These are phyloP conservation scores for Annulohypoxylon bovei DNA, from an alignment of 495 filamentous ascomycete genomes.

Conservation along the genomic window DNA sequence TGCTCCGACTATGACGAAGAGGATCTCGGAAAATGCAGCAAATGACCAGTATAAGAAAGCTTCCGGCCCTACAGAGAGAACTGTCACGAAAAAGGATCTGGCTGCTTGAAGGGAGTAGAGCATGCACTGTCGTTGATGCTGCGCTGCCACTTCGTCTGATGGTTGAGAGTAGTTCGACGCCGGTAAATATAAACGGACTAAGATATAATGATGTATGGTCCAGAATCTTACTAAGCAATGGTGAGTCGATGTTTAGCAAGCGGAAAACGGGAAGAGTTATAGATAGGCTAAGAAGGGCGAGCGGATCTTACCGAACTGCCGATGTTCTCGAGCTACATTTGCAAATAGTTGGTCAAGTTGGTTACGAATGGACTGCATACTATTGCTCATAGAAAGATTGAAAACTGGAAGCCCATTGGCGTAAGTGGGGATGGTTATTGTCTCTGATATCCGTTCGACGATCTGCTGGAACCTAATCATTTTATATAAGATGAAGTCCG, in stretches of 20 bases:
- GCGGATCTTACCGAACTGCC: slow-evolving; percentile 37
- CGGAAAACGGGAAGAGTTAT: background rate
- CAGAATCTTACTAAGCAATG: slow-evolving; percentile 39
- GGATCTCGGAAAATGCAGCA: slow-evolving; percentile 31
- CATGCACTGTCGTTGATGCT: slow-evolving; percentile 42
- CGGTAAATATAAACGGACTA: slow-evolving; percentile 47
- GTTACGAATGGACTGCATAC: slow-evolving; percentile 36
- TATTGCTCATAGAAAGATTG: slow-evolving; percentile 31
- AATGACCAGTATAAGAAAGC: slow-evolving; percentile 38
- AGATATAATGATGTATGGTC: slow-evolving; percentile 41
- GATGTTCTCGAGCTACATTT: slow-evolving; percentile 36
- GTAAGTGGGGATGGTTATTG: slow-evolving; percentile 19
- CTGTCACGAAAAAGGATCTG: slow-evolving; percentile 30
- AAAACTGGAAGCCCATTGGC: slow-evolving; percentile 5
- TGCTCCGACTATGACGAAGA: slow-evolving; percentile 41
- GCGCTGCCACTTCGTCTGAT: slow-evolving; percentile 22
- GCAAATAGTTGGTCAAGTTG: slow-evolving; percentile 40
- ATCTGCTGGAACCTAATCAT: slow-evolving; percentile 46
- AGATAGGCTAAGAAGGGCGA: background rate
- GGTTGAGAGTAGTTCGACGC: slow-evolving; percentile 38
- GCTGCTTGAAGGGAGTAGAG: slow-evolving; percentile 43
- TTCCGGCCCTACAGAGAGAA: slow-evolving; percentile 35
- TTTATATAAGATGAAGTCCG: slow-evolving; percentile 45
- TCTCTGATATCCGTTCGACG: slow-evolving; percentile 40
- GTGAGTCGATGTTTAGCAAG: slow-evolving; percentile 10